A percentile compares a stretch with the other conserved stretches of the same genome.
phyloP scores from a whole-genome alignment of 352 stramenopile species.

The Phytophthora capsici region DNA sequence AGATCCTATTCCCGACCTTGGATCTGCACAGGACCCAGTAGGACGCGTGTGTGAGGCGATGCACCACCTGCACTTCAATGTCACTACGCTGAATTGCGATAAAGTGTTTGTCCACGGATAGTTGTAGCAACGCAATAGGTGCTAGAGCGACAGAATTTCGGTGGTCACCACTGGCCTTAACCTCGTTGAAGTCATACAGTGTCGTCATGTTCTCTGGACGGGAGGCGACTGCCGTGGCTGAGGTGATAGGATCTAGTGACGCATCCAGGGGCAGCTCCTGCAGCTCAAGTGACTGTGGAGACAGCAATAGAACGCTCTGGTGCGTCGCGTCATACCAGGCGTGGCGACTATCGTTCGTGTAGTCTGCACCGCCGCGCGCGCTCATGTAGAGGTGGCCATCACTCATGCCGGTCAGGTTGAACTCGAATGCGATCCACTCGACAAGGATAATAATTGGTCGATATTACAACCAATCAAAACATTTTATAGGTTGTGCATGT shows the following conservation, averaged over 20 bases:
- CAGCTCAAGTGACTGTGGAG: conserved; percentile 36
- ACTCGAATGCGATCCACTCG: conserved; percentile 6
- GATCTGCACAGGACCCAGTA: conserved; percentile 81
- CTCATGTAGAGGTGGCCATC: conserved; percentile 71
- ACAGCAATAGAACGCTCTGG: conserved; percentile 58
- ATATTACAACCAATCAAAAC: not conserved
- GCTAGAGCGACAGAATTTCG: conserved; percentile 9
- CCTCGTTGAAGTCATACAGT: conserved; percentile 56
- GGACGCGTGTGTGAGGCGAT: conserved; percentile 45
- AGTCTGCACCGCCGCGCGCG: conserved; percentile 51
- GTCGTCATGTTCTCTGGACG: conserved; percentile 15
- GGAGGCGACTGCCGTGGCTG: conserved; percentile 7
- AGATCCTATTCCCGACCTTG: conserved; percentile 67
- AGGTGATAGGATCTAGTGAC: conserved; percentile 29
- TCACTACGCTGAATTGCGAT: conserved; percentile 83
- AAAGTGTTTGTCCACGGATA: conserved; percentile 75
- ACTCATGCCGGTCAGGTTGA: conserved; percentile 33
- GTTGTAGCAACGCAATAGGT: conserved; percentile 42
- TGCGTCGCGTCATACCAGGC: conserved; percentile 70
- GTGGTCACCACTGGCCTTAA: conserved; percentile 3
- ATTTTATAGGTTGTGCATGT: too few species aligned
- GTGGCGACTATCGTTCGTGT: conserved; percentile 37
- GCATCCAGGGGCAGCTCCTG: conserved; percentile 53
- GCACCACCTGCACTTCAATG: conserved; percentile 80
- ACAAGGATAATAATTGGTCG: not conserved